Evolutionary conservation across 192 early-diverging fungal genomes (phyloP).

Genomic region (Funneliformis mosseae): DNA sequence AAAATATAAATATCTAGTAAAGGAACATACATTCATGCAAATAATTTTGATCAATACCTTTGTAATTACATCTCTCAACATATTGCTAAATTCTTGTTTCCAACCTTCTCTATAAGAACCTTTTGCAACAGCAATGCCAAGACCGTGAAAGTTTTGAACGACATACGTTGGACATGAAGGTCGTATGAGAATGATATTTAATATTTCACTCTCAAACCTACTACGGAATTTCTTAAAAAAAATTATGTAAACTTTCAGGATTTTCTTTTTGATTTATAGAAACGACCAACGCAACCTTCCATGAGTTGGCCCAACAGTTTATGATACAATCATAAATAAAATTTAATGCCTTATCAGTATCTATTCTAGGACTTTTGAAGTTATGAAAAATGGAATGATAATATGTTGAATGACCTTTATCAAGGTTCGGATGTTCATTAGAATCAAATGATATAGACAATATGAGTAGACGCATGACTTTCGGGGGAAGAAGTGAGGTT

Average conservation of each 20-base stretch:
- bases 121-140: background rate
- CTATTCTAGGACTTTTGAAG: background rate
- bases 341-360: background rate
- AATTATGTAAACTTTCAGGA: background rate
- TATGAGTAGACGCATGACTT: background rate
- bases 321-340: background rate
- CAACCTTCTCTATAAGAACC: background rate
- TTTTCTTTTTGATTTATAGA: background rate
- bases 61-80: background rate
- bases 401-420: background rate
- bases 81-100: background rate
- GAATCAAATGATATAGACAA: background rate
- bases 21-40: background rate
- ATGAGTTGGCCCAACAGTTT: constrained; percentile 20
- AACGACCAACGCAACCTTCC: background rate
- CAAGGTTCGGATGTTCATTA: background rate
- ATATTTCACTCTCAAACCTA: background rate
- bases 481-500: background rate
- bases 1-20: background rate
- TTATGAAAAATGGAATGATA: background rate
- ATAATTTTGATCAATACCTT: too few species aligned
- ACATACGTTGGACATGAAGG: background rate
- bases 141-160: background rate
- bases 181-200: constrained; percentile 7
- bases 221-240: background rate